Percentiles rank a stretch among this genome's conserved stretches.
phyloP scores from a whole-genome alignment of 2,329 filamentous ascomycete genomes.

The Purpureocillium lavendulum region DNA sequence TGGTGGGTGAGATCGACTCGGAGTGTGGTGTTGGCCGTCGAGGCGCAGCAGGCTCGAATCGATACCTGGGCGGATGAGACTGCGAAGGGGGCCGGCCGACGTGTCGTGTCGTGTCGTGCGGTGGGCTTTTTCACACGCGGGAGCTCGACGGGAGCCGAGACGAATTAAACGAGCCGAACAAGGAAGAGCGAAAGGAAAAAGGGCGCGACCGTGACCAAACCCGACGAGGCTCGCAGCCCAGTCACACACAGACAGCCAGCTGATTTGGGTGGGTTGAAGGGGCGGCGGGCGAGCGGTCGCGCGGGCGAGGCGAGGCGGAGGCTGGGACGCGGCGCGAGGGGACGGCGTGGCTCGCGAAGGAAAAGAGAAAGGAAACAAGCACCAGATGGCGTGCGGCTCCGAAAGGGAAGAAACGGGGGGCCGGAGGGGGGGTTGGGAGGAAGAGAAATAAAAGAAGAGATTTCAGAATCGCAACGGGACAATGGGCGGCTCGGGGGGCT shows the following conservation, averaged over 20 bases:
- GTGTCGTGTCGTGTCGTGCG: neutral
- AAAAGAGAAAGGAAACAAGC: constrained; percentile 19
- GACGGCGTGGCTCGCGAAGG: constrained; percentile 13
- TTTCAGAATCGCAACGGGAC: constrained; percentile 17
- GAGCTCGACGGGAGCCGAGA: constrained; percentile 15
- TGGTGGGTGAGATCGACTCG: constrained; percentile 17
- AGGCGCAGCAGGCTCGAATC: constrained; percentile 23
- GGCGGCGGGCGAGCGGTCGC: constrained; percentile 8
- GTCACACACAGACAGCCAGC: constrained; percentile 10
- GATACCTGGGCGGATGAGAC: constrained; percentile 14
- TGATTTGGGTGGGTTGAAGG: constrained; percentile 8
- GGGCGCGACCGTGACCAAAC: constrained; percentile 13
- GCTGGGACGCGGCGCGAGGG: constrained; percentile 16
- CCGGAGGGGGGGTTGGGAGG: constrained; percentile 14
- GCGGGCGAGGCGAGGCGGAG: constrained; percentile 13
- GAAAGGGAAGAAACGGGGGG: constrained; percentile 10
- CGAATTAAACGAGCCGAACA: constrained; percentile 9
- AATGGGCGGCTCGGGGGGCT: constrained; percentile 16
- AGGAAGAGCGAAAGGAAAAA: constrained; percentile 11
- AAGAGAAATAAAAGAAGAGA: constrained; percentile 21
- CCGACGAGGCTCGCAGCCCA: constrained; percentile 4
- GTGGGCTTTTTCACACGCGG: constrained; percentile 10
- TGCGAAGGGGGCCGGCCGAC: neutral
- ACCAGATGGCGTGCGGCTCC: constrained; percentile 13
- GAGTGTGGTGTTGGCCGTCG: constrained; percentile 28